Evolutionary conservation across 2,329 filamentous ascomycete species (phyloP).

Genomic region (Calonectria pteridis): DNA sequence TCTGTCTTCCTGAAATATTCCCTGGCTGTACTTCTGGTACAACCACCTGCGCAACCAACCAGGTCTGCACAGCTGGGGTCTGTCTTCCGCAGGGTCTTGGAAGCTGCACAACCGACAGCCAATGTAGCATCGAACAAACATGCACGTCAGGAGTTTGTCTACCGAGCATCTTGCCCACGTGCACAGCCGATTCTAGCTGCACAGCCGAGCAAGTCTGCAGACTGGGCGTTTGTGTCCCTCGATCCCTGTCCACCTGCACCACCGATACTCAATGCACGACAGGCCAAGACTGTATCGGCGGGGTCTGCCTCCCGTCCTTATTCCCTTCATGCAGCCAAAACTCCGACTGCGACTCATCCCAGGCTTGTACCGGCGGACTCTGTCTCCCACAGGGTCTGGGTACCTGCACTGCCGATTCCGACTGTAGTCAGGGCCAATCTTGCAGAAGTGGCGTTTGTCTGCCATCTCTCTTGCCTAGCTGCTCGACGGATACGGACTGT

Average conservation of each 20-base stretch:
- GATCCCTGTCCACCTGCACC: neutral
- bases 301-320: neutral
- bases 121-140: neutral
- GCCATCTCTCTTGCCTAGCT: constrained; percentile 7
- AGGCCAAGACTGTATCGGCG: neutral
- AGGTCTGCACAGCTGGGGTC: neutral
- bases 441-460: constrained; percentile 11
- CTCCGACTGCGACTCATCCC: neutral
- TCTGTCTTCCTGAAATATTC: constrained; percentile 23
- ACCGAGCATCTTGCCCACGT: constrained; percentile 4
- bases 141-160: constrained; percentile 11
- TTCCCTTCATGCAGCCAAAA: neutral
- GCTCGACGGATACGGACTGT: constrained; percentile 12
- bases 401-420: neutral
- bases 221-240: constrained; percentile 13
- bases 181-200: neutral
- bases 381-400: constrained; percentile 12
- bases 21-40: constrained; percentile 2
- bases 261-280: constrained; percentile 2
- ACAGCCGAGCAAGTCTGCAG: constrained; percentile 21
- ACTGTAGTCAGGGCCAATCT: neutral
- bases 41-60: neutral
- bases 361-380: constrained; percentile 2
- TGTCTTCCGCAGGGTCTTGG: constrained; percentile 7
- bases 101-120: neutral